Evolutionary conservation across 1,284 basidiomycete species (phyloP), one percentile per base, ranked within the genome.

Genomic region (Meripilus lineatus): DNA sequence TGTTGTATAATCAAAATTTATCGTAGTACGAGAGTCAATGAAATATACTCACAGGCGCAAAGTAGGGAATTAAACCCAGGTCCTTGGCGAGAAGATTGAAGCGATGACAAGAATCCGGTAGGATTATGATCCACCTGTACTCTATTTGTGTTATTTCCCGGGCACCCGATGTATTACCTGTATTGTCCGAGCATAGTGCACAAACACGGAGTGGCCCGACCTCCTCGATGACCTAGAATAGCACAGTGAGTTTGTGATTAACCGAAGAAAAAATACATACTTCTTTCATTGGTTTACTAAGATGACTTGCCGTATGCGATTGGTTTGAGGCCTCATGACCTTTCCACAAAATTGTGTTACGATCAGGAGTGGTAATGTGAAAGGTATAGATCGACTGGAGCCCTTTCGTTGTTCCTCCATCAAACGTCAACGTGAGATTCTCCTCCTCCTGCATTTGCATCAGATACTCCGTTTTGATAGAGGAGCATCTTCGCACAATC

Each of bases 391-490:
- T 47, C 0, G 59, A 59, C 28, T 64, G 39, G 4, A 44, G 43
- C 4, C 42, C 37, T 4, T 48, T 46, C 14, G 52, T 63, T 6
- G 58, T 56, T 4, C 50, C 57, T 10, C 64, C 62, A 50, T 65
- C 59, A 45, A 59, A 64, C 1, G 55, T 62, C 17, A 65, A 32
- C 3, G 53, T 60, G 1, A 64, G 53, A 40, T 64, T 57, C 3
- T 50, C 30, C 6, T 45, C 36, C 3, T 38, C 36, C 13, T 50
- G 42, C 6, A 65, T 51, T 13, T 39, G 14, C 15, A 7, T 22
- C 10, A 39, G 8, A 22, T 23, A 15, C 7, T 7, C 13, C 8
- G 20, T 8, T 5, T 39, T 8, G 17, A 22, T n/a, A n/a, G n/a
- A n/a, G n/a, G n/a, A n/a, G n/a, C n/a, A n/a, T n/a, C n/a, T n/a